phyloP scores from a whole-genome alignment of 768 basidiomycete genomes.

The Termitomyces sp. region DNA sequence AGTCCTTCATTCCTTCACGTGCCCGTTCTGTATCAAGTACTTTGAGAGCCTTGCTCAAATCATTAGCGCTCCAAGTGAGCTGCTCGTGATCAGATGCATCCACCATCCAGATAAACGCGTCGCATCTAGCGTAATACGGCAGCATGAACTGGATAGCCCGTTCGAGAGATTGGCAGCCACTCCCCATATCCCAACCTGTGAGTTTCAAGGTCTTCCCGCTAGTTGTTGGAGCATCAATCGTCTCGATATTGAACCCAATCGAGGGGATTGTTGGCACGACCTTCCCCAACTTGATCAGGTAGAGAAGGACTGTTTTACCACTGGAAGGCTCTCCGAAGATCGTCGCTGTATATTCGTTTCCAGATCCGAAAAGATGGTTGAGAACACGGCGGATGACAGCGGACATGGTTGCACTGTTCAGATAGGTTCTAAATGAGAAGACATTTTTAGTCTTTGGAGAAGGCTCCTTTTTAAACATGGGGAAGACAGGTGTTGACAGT shows the following conservation, averaged over 20 bases:
- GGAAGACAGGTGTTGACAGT: background rate
- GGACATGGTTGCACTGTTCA: background rate
- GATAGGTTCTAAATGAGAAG: background rate
- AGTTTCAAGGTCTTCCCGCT: conserved; percentile 37
- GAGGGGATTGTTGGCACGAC: conserved; percentile 37
- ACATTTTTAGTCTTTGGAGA: background rate
- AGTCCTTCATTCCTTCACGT: conserved; percentile 1
- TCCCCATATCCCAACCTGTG: conserved; percentile 62
- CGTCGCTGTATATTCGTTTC: conserved; percentile 14
- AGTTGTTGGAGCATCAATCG: conserved; percentile 28
- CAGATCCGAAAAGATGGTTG: conserved; percentile 17
- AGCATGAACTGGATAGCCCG: conserved; percentile 30
- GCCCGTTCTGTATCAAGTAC: conserved; percentile 5
- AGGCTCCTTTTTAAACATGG: background rate
- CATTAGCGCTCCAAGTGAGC: conserved; percentile 48
- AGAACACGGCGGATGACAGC: background rate
- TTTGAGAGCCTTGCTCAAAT: conserved; percentile 37
- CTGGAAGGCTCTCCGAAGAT: conserved; percentile 34
- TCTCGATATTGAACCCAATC: conserved; percentile 58
- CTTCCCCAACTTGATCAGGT: conserved; percentile 36
- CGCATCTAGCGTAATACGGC: conserved; percentile 25
- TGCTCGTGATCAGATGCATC: conserved; percentile 48
- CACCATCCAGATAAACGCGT: conserved; percentile 65
- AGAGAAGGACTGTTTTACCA: conserved; percentile 46
- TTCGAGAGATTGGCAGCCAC: conserved; percentile 40